Evolutionary conservation across 2,329 filamentous ascomycete species (phyloP).

Genomic region (Ophiostoma himal-ulmi): DNA sequence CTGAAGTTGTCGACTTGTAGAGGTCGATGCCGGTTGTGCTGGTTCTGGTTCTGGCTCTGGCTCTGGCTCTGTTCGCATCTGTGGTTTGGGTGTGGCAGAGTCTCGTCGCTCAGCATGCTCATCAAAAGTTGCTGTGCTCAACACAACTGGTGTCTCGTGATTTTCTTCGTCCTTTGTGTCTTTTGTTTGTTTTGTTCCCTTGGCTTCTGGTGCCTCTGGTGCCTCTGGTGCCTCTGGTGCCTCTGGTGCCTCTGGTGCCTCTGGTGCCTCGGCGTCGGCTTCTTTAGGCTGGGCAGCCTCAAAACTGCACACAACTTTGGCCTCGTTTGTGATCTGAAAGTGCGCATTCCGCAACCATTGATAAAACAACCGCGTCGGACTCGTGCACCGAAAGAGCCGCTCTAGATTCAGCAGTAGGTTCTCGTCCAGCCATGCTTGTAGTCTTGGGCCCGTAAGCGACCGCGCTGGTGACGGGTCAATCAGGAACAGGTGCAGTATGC

Average conservation of each 20-base stretch:
- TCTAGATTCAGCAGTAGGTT: constrained; percentile 56
- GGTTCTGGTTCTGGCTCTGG: neutral
- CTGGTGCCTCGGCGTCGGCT: neutral
- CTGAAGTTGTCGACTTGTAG: constrained; percentile 39
- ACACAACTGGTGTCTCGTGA: neutral
- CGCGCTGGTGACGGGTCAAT: constrained; percentile 57
- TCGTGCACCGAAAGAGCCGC: constrained; percentile 52
- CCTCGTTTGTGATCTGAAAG: constrained; percentile 45
- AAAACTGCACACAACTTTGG: constrained; percentile 45
- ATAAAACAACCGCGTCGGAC: constrained; percentile 53
- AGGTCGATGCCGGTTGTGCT: constrained; percentile 20
- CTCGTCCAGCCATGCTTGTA: constrained; percentile 57
- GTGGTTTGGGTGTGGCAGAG: neutral
- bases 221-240: no score
- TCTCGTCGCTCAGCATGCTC: neutral
- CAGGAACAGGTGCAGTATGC: constrained; percentile 53
- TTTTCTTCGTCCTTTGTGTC: neutral
- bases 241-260: no score
- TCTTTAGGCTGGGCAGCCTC: constrained; percentile 37
- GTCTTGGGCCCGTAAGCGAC: constrained; percentile 49
- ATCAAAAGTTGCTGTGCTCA: neutral
- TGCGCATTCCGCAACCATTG: constrained; percentile 53
- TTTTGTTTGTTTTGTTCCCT: neutral
- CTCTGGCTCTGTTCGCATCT: neutral
- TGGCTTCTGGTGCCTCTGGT: neutral